Conservation (phyloP, 495 filamentous ascomycete species). For the Tuber microsphaerosporum region DNA sequence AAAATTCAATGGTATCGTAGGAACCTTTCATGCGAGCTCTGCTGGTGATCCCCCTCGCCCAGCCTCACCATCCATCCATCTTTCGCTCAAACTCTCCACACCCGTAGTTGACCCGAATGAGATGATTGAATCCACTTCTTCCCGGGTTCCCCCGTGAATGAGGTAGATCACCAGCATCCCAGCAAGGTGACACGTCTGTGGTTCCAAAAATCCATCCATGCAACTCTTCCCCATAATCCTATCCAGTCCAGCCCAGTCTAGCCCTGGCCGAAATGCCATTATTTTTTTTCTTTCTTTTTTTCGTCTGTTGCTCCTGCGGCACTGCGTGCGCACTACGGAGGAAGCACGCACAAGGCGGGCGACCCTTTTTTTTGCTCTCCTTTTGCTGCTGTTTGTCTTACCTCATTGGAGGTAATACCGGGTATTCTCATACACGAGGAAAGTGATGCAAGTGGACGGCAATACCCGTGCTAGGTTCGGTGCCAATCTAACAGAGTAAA, state of each 20-base stretch:
- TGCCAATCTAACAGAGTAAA: constrained; percentile 48
- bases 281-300: neutral
- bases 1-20: neutral
- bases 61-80: neutral
- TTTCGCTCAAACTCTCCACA: neutral
- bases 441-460: constrained; percentile 95
- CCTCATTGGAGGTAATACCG: constrained; percentile 57
- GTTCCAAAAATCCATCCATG: constrained; percentile 37
- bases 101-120: neutral
- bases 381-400: constrained; percentile 12
- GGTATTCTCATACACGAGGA: constrained; percentile 93
- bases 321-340: neutral
- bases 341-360: neutral
- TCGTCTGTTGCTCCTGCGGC: neutral
- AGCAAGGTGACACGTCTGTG: constrained; percentile 37
- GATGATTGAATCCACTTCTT: neutral
- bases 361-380: neutral
- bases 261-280: neutral
- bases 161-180: constrained; percentile 34
- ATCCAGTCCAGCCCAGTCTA: neutral
- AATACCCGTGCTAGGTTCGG: constrained; percentile 83
- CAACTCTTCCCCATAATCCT: constrained; percentile 30
- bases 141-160: constrained; percentile 21
- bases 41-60: neutral
- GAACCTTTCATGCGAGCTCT: neutral